Evolutionary conservation across 73 alveolate species (phyloP), one percentile per base, ranked within the genome.

Genomic region (Durusdinium trenchii): DNA sequence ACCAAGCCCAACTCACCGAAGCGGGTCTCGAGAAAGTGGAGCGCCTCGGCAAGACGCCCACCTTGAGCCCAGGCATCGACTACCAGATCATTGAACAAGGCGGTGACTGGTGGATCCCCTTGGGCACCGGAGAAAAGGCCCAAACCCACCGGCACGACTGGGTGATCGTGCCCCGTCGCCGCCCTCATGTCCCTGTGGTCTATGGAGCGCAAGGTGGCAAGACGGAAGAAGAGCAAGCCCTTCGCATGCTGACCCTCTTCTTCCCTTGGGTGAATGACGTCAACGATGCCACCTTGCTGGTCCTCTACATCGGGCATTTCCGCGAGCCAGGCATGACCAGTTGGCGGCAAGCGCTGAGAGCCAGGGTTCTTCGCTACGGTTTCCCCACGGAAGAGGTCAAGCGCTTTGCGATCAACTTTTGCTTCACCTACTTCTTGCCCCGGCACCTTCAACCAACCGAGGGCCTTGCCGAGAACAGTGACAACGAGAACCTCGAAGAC

Each of bases 311-410:
- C 85, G 67, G 78, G 48, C 6, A 43, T 28, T 45, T 87, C 36
- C 94, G 94, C 47, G 46, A 30, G 18, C 95, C 85, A 18, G 51
- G 42, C 35, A 20, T 60, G 50, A 57, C 9, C 36, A 35, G 30
- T 64, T 87, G 95, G 95, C 50, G 64, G 32, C 40, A 87, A 36
- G 95, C 78, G 6, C 50, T 87, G 36, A 61, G 83, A 38, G 16
- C 42, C 82, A 46, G 36, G 18, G 64, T 36, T 20, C 23, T n/a
- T 28, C 69, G 84, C 32, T 14, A 43, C 64, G 95, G 95, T 3
- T 62, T 87, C 64, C 95, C 95, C 69, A 87, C 95, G 45, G 81
- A 85, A 38, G 52, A 43, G 52, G 86, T 67, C 73, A 61, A 64
- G 96, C 96, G 60, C 36, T 6, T 48, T 69, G 52, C 45, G 18